Conservation (phyloP, 2,329 filamentous ascomycete genomes). For the Fonsecaea nubica region DNA sequence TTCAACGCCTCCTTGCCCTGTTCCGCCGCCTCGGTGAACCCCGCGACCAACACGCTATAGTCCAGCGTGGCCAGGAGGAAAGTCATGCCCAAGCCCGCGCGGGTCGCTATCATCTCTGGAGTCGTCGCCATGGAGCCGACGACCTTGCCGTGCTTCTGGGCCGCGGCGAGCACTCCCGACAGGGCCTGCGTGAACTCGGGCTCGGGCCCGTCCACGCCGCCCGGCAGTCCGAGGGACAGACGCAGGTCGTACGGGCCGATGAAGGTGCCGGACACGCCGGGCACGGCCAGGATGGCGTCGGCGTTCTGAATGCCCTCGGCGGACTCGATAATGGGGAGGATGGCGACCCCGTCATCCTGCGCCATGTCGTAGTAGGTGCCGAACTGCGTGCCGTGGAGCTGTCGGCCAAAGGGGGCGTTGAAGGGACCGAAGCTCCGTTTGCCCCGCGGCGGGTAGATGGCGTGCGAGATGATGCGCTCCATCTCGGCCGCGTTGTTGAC, state of each 20-base stretch:
- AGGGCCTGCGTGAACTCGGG: constrained; percentile 13
- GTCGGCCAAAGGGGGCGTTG: constrained; percentile 13
- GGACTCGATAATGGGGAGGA: constrained; percentile 24
- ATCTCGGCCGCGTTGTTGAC: constrained; percentile 62
- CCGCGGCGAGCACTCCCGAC: not conserved
- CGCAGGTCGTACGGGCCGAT: constrained; percentile 18
- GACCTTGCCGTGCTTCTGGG: constrained; percentile 2
- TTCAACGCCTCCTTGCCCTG: not conserved
- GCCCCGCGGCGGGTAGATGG: constrained; percentile 63
- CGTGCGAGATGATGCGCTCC: constrained; percentile 55
- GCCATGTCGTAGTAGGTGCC: constrained; percentile 12
- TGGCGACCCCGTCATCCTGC: not conserved
- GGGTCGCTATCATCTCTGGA: not conserved
- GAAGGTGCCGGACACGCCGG: constrained; percentile 13
- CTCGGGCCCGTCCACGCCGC: constrained; percentile 16
- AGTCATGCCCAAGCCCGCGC: constrained; percentile 10
- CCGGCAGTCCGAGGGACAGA: constrained; percentile 13
- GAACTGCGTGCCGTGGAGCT: not conserved
- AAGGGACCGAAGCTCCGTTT: constrained; percentile 58
- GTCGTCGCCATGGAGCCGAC: constrained; percentile 6
- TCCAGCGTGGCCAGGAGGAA: constrained; percentile 14
- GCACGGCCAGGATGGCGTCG: constrained; percentile 11
- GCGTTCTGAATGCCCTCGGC: constrained; percentile 12
- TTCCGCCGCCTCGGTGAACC: constrained; percentile 9
- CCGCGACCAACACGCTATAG: constrained; percentile 12